Evolutionary conservation across 2,329 filamentous ascomycete species (phyloP).

Genomic region (Fusarium circinatum): DNA sequence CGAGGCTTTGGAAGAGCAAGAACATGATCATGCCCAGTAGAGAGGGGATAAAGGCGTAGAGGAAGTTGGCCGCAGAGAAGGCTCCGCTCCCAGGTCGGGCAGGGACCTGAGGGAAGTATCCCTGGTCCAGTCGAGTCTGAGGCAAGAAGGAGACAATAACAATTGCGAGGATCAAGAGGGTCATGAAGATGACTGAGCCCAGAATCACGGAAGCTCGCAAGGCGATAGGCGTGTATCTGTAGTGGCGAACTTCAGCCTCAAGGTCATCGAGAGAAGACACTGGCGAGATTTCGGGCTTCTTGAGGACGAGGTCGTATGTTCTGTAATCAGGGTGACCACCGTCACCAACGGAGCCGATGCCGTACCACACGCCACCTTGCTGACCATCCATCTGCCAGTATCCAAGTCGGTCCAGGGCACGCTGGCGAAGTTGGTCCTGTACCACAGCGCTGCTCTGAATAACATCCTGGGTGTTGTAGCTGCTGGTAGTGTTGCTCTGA

Average conservation of each 20-base stretch:
- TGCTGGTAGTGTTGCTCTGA: conserved; percentile 79
- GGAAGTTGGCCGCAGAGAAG: conserved; percentile 88
- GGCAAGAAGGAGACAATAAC: conserved; percentile 83
- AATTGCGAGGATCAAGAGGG: conserved; percentile 74
- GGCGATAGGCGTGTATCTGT: conserved; percentile 81
- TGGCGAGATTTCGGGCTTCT: conserved; percentile 46
- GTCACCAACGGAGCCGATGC: conserved; percentile 67
- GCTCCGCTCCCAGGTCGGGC: conserved; percentile 69
- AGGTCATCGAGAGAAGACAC: conserved; percentile 46
- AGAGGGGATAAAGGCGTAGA: conserved; percentile 82
- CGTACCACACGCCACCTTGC: conserved; percentile 77
- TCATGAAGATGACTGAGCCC: conserved; percentile 69
- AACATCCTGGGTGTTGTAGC: conserved; percentile 75
- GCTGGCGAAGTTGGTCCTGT: conserved; percentile 62
- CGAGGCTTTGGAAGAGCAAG: conserved; percentile 73
- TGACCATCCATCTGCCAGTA: conserved; percentile 82
- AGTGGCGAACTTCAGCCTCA: conserved; percentile 47
- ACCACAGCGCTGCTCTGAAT: conserved; percentile 64
- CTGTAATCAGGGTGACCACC: conserved; percentile 37
- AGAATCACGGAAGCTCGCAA: conserved; percentile 74
- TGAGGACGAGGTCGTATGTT: conserved; percentile 42
- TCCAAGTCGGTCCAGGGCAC: conserved; percentile 77
- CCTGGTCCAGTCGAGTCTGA: conserved; percentile 69
- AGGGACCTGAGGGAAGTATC: conserved; percentile 76
- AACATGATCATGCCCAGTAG: conserved; percentile 74